Percentiles rank a stretch among this genome's conserved stretches.
phyloP scores from a whole-genome alignment of 495 filamentous ascomycete genomes.

The Podospora pseudopauciseta region DNA sequence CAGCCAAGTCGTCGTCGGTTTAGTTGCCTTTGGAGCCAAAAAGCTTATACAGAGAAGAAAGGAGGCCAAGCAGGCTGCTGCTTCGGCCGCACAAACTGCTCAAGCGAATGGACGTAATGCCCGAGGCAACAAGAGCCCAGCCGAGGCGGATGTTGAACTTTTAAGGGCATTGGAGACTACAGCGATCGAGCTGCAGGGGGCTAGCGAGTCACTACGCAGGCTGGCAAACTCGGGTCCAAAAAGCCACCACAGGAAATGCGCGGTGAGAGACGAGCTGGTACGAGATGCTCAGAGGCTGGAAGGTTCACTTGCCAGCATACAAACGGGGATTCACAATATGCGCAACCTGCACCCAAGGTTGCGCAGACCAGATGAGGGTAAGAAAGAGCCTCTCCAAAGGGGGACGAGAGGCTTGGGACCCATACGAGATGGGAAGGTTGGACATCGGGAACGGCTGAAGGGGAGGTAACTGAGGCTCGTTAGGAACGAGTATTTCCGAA shows the following conservation, averaged over 20 bases:
- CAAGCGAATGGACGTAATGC: background rate
- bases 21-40: constrained; percentile 25
- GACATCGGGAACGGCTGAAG: background rate
- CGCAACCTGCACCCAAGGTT: constrained; percentile 27
- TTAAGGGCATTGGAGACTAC: constrained; percentile 24
- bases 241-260: constrained; percentile 20
- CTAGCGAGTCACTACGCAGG: constrained; percentile 16
- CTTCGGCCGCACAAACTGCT: background rate
- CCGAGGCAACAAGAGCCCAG: background rate
- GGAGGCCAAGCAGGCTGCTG: constrained; percentile 18
- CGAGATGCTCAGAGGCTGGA: constrained; percentile 23
- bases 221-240: constrained; percentile 4
- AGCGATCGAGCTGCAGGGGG: constrained; percentile 21
- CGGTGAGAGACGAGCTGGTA: constrained; percentile 21
- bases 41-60: constrained; percentile 20
- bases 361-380: background rate
- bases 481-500: too few relatives aligned
- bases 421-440: background rate
- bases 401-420: background rate
- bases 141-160: constrained; percentile 17
- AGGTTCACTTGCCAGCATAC: constrained; percentile 18
- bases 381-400: background rate
- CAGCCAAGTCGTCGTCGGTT: constrained; percentile 28
- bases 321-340: constrained; percentile 28
- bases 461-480: background rate